These are phyloP conservation scores for Schwanniomyces vanrijiae DNA, from an alignment of 805 yeast species.

Conservation along the genomic window DNA sequence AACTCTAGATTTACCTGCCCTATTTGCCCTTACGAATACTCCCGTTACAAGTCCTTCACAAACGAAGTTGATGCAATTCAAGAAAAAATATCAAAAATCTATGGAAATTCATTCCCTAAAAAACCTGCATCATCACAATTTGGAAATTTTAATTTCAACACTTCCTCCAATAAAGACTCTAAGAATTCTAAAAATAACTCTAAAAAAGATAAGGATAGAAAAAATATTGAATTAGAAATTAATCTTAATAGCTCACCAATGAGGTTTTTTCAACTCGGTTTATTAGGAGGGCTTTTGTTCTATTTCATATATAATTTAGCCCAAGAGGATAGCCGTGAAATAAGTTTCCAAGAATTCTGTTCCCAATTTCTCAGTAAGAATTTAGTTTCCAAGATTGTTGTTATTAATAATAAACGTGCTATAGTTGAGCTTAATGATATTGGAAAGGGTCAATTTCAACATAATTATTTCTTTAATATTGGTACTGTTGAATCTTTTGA, in stretches of 20 bases:
- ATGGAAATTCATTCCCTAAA: slow-evolving; percentile 2
- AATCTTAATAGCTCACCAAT: slow-evolving; percentile 21
- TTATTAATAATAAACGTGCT: slow-evolving; percentile 76
- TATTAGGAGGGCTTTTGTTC: slow-evolving; percentile 27
- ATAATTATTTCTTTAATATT: slow-evolving; percentile 58
- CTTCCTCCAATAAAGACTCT: slow-evolving; percentile 3
- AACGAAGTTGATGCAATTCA: slow-evolving; percentile 11
- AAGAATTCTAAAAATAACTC: slow-evolving; percentile 9
- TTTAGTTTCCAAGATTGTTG: slow-evolving; percentile 68
- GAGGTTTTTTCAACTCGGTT: slow-evolving; percentile 30
- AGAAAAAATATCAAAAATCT: slow-evolving; percentile 6
- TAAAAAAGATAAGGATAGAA: slow-evolving; percentile 12
- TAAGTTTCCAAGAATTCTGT: slow-evolving; percentile 92
- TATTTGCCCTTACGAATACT: slow-evolving; percentile 29
- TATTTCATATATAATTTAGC: slow-evolving; percentile 20
- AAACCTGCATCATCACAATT: background rate
- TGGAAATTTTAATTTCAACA: slow-evolving; percentile 8
- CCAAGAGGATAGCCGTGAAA: slow-evolving; percentile 40
- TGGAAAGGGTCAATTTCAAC: slow-evolving; percentile 50
- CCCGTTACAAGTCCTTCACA: slow-evolving; percentile 12
- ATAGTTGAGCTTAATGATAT: slow-evolving; percentile 65
- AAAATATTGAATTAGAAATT: slow-evolving; percentile 21
- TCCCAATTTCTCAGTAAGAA: slow-evolving; percentile 73
- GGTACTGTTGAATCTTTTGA: slow-evolving; percentile 92
- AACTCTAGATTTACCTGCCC: slow-evolving; percentile 19